Base-by-base conservation (phyloP, 1,284 basidiomycete genomes). In the Trichosporon coremiiforme region DNA sequence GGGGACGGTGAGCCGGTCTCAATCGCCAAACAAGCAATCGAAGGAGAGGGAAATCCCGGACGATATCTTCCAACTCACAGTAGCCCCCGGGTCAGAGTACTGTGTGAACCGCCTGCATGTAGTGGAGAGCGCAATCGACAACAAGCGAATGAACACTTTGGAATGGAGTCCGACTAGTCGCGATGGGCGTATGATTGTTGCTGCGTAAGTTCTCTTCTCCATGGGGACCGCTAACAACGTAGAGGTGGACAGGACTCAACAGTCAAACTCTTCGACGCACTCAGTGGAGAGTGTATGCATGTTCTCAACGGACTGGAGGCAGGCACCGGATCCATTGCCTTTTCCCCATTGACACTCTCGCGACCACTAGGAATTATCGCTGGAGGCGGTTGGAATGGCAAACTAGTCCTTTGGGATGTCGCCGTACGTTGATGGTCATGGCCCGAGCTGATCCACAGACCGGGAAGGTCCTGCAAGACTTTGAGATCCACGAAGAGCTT, bases 201-300 rank as follows among this genome's bases (percentile, higher is more conserved):
- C 81, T 41, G 80, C 81, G 80, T 82, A 66, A 77, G 81, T 80
- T 8, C 33, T 8, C 31, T 22, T 8, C 13, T 9, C 8, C n/a
- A n/a, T 63, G 57, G n/a, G 20, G 1, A 6, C 8, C 17, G 22
- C 15, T 31, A 1, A 50, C 38, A 31, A 13, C 20, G 10, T 60
- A 81, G 80, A 10, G 81, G 80, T 2, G 80, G 78, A 1, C 79
- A 81, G 68, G 81, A 83, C 47, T 77, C 80, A 0, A 79, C 80
- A 0, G 77, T 82, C 38, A 79, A 79, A 66, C 64, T 83, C 4
- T 83, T 80, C 72, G 76, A 83, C 57, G 76, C 77, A 0, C 29
- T 74, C 1, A 69, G 77, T 0, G 77, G 78, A 17, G 76, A 80
- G 65, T 75, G 75, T 35, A 50, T 82, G 0, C 77, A 81, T 57